Conservation (phyloP, 331 rosid genomes). For the Stylosanthes scabra region DNA sequence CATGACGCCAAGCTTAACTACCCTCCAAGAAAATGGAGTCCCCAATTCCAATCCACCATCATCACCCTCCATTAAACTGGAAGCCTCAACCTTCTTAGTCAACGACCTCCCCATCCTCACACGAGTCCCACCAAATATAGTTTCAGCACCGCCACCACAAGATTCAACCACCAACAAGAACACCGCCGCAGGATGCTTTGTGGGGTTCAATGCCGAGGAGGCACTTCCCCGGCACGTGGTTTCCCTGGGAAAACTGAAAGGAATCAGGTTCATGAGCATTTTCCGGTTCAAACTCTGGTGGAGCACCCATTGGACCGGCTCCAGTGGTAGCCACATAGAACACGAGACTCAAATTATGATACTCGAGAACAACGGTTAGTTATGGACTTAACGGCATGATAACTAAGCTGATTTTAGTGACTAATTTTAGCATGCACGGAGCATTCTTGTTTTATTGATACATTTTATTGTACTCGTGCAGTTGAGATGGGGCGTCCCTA, state of each 20-base stretch:
- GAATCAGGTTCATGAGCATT: constrained; percentile 55
- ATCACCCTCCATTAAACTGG: constrained; percentile 42
- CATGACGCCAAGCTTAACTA: constrained; percentile 69
- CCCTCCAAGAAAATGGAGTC: constrained; percentile 33
- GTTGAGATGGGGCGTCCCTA: constrained; percentile 49
- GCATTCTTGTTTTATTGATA: too few species aligned
- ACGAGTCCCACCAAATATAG: constrained; percentile 55
- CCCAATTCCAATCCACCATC: constrained; percentile 22
- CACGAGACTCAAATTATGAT: constrained; percentile 69
- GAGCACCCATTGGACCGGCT: constrained; percentile 73
- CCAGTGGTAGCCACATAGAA: constrained; percentile 52
- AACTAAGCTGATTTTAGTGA: too few species aligned
- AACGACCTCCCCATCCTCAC: constrained; percentile 61
- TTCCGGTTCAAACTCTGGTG: constrained; percentile 83
- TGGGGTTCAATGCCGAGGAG: constrained; percentile 54
- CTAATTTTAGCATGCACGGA: background rate
- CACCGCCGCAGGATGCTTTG: constrained; percentile 51
- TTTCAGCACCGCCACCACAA: constrained; percentile 39
- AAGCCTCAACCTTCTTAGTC: constrained; percentile 54
- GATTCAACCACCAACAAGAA: background rate
- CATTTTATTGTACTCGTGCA: background rate
- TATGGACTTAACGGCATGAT: too few species aligned
- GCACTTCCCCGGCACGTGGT: constrained; percentile 51
- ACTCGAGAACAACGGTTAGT: constrained; percentile 45
- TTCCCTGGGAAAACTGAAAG: constrained; percentile 52